Conservation (phyloP, 768 basidiomycete genomes). For the Rickenella mellea region DNA sequence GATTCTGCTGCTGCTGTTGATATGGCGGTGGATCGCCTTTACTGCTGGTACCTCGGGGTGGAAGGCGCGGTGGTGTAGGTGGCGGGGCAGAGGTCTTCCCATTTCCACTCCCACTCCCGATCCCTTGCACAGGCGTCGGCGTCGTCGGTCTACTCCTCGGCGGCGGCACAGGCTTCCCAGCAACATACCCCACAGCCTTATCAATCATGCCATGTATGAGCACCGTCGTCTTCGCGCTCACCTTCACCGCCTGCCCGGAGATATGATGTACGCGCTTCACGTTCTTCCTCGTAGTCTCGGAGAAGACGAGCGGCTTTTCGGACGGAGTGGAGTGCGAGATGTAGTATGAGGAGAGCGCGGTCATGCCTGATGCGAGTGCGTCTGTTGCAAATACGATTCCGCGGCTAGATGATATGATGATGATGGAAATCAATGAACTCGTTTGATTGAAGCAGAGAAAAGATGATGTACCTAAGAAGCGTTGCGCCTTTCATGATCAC, state of each 20-base stretch:
- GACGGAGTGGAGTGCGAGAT: conserved; percentile 47
- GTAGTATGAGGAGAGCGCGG: conserved; percentile 51
- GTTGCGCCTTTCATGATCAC: conserved; percentile 55
- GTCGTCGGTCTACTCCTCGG: not conserved
- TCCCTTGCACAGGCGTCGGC: not conserved
- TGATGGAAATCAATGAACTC: conserved; percentile 1
- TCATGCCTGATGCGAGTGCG: conserved; percentile 52
- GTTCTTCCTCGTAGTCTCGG: conserved; percentile 46
- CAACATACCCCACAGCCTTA: conserved; percentile 33
- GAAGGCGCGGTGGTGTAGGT: not conserved
- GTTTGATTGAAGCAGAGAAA: not conserved
- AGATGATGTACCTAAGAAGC: conserved; percentile 43
- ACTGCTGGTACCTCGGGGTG: not conserved
- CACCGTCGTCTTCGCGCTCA: conserved; percentile 52
- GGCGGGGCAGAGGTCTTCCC: too few relatives aligned
- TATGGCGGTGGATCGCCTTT: too few relatives aligned
- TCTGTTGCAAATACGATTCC: conserved; percentile 61
- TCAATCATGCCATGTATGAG: conserved; percentile 54
- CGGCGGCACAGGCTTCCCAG: not conserved
- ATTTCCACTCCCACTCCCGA: too few relatives aligned
- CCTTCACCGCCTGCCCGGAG: conserved; percentile 55
- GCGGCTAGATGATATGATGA: conserved; percentile 30
- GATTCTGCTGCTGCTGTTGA: too few relatives aligned
- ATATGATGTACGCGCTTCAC: conserved; percentile 54
- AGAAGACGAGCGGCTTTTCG: conserved; percentile 46